Evolutionary conservation across 2,329 filamentous ascomycete genomes (phyloP).

Genomic region (Pseudocercospora fijiensis): DNA sequence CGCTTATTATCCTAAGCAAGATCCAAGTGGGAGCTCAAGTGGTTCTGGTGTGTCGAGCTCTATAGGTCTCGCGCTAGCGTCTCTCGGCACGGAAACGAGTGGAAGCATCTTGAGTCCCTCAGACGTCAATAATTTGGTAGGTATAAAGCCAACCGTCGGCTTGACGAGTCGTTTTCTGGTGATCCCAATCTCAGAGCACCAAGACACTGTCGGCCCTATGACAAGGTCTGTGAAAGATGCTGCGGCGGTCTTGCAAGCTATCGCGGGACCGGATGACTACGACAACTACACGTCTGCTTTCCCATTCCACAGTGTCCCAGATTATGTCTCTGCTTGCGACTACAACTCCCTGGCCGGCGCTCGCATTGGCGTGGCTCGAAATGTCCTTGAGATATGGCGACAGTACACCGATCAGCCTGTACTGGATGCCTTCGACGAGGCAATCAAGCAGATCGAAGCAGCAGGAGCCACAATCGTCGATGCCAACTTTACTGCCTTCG

Average conservation of each 20-base stretch:
- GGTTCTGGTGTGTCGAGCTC: constrained; percentile 59
- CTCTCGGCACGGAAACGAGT: constrained; percentile 54
- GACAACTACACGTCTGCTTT: constrained; percentile 9
- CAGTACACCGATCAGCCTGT: constrained; percentile 41
- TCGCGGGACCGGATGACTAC: constrained; percentile 52
- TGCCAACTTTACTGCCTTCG: constrained; percentile 27
- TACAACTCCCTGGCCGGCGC: constrained; percentile 51
- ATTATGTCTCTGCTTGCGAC: constrained; percentile 61
- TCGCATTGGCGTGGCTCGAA: constrained; percentile 35
- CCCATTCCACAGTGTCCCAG: constrained; percentile 52
- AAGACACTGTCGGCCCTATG: constrained; percentile 59
- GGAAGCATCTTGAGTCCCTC: constrained; percentile 56
- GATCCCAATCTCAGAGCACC: constrained; percentile 61
- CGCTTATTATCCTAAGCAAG: constrained; percentile 61
- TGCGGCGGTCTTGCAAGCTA: constrained; percentile 57
- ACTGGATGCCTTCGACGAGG: constrained; percentile 9
- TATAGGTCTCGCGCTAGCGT: constrained; percentile 43
- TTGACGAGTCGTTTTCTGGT: constrained; percentile 60
- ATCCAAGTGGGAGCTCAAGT: constrained; percentile 61
- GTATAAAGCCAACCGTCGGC: constrained; percentile 66
- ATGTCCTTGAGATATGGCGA: constrained; percentile 1
- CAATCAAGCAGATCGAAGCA: constrained; percentile 15
- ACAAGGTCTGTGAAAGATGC: constrained; percentile 59
- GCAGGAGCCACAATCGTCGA: constrained; percentile 14
- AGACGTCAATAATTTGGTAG: constrained; percentile 60